Evolutionary conservation across 305 asterid species (phyloP).

Genomic region (Fraxinus sp.): DNA sequence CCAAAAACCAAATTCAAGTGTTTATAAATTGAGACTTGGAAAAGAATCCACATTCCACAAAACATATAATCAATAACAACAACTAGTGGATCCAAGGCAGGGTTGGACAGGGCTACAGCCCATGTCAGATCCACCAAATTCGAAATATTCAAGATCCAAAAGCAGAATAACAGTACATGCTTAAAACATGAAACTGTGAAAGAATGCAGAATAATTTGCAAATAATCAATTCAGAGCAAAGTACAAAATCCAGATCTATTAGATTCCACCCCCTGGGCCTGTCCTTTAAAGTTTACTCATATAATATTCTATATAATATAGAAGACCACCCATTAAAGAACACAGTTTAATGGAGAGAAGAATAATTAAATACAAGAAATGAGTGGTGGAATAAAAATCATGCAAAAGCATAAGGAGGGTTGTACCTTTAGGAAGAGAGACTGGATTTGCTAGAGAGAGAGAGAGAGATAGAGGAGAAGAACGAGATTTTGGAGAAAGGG

Average conservation of each 20-base stretch:
- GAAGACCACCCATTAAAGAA: not conserved
- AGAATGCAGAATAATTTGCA: conserved; percentile 27
- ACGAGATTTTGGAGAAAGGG: conserved; percentile 37
- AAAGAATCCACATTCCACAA: too few relatives aligned
- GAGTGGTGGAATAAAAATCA: not conserved
- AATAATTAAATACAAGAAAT: not conserved
- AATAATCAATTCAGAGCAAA: too few relatives aligned
- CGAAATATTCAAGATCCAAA: conserved; percentile 29
- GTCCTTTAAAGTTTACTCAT: conserved; percentile 19
- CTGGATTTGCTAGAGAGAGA: conserved; percentile 1
- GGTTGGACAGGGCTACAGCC: too few relatives aligned
- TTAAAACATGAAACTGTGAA: conserved; percentile 15
- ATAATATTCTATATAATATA: not conserved
- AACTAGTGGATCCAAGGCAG: too few relatives aligned
- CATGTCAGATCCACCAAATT: too few relatives aligned
- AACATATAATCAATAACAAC: too few relatives aligned
- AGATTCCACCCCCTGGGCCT: not conserved
- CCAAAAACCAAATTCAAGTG: too few relatives aligned
- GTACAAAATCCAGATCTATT: too few relatives aligned
- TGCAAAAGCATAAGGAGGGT: conserved; percentile 13
- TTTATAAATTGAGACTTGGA: too few relatives aligned
- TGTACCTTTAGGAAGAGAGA: conserved; percentile 37
- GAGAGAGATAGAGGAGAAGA: not conserved
- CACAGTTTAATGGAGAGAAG: not conserved
- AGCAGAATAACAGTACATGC: conserved; percentile 12